These are phyloP conservation scores for Russula sp. DNA, from an alignment of 768 basidiomycete genomes.

Conservation along the genomic window DNA sequence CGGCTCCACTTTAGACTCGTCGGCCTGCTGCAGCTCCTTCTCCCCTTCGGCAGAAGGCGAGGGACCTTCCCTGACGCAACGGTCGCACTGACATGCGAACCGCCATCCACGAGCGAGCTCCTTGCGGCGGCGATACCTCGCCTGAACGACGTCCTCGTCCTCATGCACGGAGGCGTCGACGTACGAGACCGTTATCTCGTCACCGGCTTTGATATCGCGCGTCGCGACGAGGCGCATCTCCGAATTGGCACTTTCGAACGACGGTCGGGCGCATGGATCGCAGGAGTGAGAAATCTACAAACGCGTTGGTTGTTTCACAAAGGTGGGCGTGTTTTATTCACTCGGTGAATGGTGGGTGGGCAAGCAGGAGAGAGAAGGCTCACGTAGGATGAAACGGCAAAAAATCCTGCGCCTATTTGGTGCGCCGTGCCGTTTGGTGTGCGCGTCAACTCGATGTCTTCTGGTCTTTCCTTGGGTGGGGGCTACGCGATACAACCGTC, in stretches of 20 bases:
- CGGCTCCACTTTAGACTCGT: constrained; percentile 44
- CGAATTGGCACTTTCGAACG: constrained; percentile 58
- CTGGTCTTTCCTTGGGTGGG: constrained; percentile 44
- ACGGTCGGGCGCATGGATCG: constrained; percentile 54
- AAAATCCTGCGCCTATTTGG: constrained; percentile 72
- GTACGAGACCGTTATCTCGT: constrained; percentile 68
- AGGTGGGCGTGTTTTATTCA: not conserved
- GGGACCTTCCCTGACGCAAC: constrained; percentile 50
- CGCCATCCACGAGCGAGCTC: constrained; percentile 79
- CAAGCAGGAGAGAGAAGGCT: constrained; percentile 20
- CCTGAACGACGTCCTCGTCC: constrained; percentile 46
- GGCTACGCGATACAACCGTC: constrained; percentile 37
- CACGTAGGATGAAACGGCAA: constrained; percentile 69
- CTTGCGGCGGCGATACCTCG: constrained; percentile 55
- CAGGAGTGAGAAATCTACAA: constrained; percentile 64
- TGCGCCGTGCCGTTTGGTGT: constrained; percentile 68
- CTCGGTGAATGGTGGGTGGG: not conserved
- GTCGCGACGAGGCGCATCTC: constrained; percentile 65
- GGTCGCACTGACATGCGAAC: constrained; percentile 66
- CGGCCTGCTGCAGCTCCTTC: constrained; percentile 32
- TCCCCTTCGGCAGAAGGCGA: constrained; percentile 18
- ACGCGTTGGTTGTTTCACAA: too few species aligned
- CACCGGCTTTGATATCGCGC: constrained; percentile 62
- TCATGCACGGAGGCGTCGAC: constrained; percentile 56
- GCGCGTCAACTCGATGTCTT: constrained; percentile 67